A percentile compares a stretch with the other conserved stretches of the same genome.
Evolutionary conservation across 139 green algal species (phyloP).

Genomic region (Volvox reticuliferus): DNA sequence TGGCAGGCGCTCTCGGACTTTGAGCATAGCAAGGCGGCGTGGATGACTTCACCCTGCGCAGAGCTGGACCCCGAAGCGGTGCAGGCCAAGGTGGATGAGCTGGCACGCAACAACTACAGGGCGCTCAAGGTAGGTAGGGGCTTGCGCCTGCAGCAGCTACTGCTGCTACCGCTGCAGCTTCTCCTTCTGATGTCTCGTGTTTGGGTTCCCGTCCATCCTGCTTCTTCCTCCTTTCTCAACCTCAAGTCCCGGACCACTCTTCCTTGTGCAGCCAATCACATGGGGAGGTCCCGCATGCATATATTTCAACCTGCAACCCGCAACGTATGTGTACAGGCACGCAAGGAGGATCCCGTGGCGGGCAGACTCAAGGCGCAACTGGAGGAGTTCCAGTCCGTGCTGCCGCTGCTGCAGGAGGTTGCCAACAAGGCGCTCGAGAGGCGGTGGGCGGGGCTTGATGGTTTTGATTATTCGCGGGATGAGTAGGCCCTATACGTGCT

Average conservation of each 20-base stretch:
- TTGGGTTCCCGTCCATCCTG: too few relatives aligned
- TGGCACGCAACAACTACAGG: constrained; percentile 63
- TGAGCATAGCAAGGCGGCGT: constrained; percentile 25
- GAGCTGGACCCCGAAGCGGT: constrained; percentile 55
- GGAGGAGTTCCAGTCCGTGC: constrained; percentile 76
- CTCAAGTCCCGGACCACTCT: too few relatives aligned
- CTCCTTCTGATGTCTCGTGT: too few relatives aligned
- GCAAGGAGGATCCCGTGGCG: constrained; percentile 69
- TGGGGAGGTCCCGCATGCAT: too few relatives aligned
- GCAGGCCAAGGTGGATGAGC: constrained; percentile 60
- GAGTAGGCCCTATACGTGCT: too few relatives aligned
- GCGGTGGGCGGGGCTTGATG: neutral
- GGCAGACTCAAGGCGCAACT: constrained; percentile 72
- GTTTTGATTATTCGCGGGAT: too few relatives aligned
- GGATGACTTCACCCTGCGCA: constrained; percentile 48
- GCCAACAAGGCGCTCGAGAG: constrained; percentile 76
- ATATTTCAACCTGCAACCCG: too few relatives aligned
- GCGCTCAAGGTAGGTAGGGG: constrained; percentile 16
- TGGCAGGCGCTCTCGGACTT: constrained; percentile 61
- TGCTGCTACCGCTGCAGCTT: too few relatives aligned
- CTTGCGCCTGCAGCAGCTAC: too few relatives aligned
- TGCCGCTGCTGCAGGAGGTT: constrained; percentile 68
- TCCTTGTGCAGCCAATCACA: too few relatives aligned
- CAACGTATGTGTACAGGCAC: constrained; percentile 40
- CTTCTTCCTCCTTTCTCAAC: too few relatives aligned